phyloP scores from a whole-genome alignment of 768 basidiomycete genomes.

The Pleurotus salmoneostramineus region DNA sequence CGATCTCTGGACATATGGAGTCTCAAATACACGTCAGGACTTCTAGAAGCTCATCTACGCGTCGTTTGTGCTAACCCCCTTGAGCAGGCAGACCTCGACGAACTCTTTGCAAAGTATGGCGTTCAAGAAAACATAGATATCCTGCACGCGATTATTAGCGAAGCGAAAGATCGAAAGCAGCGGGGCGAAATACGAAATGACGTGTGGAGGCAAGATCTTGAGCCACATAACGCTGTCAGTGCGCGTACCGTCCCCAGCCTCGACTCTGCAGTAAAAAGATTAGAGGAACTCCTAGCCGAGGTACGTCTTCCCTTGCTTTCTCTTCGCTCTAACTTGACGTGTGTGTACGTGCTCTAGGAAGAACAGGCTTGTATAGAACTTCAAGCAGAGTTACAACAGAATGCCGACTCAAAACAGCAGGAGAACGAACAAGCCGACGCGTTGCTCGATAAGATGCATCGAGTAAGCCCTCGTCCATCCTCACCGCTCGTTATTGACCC shows the following conservation, averaged over 20 bases:
- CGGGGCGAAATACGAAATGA: slow-evolving; percentile 46
- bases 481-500: neutral
- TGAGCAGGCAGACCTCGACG: slow-evolving; percentile 58
- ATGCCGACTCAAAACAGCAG: slow-evolving; percentile 38
- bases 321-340: neutral
- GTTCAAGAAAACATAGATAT: slow-evolving; percentile 69
- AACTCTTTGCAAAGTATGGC: slow-evolving; percentile 64
- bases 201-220: slow-evolving; percentile 61
- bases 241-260: slow-evolving; percentile 64
- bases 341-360: slow-evolving; percentile 35
- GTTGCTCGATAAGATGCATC: slow-evolving; percentile 42
- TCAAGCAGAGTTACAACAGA: slow-evolving; percentile 45
- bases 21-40: slow-evolving; percentile 1
- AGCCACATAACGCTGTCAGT: slow-evolving; percentile 57
- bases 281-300: slow-evolving; percentile 33
- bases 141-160: slow-evolving; percentile 65
- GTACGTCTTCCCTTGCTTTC: slow-evolving; percentile 20
- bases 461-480: slow-evolving; percentile 36
- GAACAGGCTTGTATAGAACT: slow-evolving; percentile 51
- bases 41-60: slow-evolving; percentile 4
- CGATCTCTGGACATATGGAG: slow-evolving; percentile 70
- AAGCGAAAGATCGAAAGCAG: slow-evolving; percentile 56
- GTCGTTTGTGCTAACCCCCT: neutral
- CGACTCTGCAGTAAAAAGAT: slow-evolving; percentile 33
- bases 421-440: slow-evolving; percentile 41